Evolutionary conservation across 495 filamentous ascomycete species (phyloP).

Genomic region (Aspergillus cristatus): DNA sequence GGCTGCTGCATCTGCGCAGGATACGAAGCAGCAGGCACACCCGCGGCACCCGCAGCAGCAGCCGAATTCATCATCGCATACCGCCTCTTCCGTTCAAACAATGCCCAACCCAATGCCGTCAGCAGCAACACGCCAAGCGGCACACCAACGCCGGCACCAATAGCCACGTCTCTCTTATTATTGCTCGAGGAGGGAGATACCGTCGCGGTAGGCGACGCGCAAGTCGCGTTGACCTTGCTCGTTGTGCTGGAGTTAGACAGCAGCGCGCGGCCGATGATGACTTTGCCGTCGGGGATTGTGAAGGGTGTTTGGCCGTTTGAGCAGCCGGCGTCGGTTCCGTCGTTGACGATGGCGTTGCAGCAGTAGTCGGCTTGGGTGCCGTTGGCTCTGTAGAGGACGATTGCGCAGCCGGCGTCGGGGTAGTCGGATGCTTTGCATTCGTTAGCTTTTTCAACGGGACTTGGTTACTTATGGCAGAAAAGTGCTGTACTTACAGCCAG

Average conservation of each 20-base stretch:
- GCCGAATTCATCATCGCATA: conserved; percentile 2
- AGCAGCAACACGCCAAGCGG: background rate
- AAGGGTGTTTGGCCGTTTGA: conserved; percentile 12
- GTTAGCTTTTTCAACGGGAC: too few relatives aligned
- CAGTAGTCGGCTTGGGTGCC: conserved; percentile 19
- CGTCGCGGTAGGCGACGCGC: too few relatives aligned
- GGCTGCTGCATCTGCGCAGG: too few relatives aligned
- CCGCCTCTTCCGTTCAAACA: background rate
- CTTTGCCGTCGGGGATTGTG: conserved; percentile 7
- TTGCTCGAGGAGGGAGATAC: too few relatives aligned
- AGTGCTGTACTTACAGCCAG: too few relatives aligned
- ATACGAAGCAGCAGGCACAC: too few relatives aligned
- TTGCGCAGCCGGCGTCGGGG: conserved; percentile 14
- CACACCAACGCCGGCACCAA: background rate
- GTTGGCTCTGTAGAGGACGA: conserved; percentile 13
- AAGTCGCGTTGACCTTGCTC: too few relatives aligned
- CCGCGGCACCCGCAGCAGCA: too few relatives aligned
- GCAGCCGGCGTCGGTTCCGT: conserved; percentile 11
- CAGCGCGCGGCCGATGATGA: conserved; percentile 12
- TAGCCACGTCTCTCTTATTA: background rate
- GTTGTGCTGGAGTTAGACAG: conserved; percentile 10
- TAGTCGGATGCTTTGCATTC: conserved; percentile 4
- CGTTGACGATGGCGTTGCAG: conserved; percentile 17
- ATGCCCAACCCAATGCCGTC: background rate
- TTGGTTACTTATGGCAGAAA: too few relatives aligned